Conservation (phyloP, 2,329 filamentous ascomycete species). For the Endoconidiophora polonica region DNA sequence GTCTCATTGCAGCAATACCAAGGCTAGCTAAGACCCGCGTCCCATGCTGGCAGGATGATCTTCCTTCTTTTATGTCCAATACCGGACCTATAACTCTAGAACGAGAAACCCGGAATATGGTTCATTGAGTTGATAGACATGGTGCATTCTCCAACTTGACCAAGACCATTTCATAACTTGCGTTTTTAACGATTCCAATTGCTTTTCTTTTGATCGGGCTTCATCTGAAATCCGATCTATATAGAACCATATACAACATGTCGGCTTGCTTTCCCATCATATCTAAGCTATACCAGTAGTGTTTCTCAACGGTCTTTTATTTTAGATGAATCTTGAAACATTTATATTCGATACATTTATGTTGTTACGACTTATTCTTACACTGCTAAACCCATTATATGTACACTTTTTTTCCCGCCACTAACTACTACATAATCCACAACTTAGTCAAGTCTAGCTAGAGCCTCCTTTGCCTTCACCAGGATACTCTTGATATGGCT, state of each 20-base stretch:
- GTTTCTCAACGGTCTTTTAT: too few species aligned
- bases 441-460: slow-evolving; percentile 16
- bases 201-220: slow-evolving; percentile 4
- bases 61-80: too few species aligned
- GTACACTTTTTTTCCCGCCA: slow-evolving; percentile 1
- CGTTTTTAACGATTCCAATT: not conserved
- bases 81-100: too few species aligned
- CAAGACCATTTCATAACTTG: slow-evolving; percentile 2
- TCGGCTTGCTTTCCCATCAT: too few species aligned
- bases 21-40: too few species aligned
- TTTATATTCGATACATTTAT: not conserved
- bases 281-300: too few species aligned
- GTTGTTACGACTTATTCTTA: slow-evolving; percentile 5
- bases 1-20: not conserved
- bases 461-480: slow-evolving; percentile 31
- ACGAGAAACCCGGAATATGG: too few species aligned
- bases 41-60: too few species aligned
- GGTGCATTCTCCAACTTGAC: not conserved
- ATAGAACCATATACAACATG: not conserved
- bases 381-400: slow-evolving; percentile 2
- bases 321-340: too few species aligned
- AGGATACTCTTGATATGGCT: slow-evolving; percentile 26
- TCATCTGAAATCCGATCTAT: not conserved
- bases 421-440: not conserved
- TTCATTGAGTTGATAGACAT: too few species aligned